Evolutionary conservation across 345 rosid genomes (phyloP), one percentile per base, ranked within the genome.

Genomic region (Arabidopsis suecica): DNA sequence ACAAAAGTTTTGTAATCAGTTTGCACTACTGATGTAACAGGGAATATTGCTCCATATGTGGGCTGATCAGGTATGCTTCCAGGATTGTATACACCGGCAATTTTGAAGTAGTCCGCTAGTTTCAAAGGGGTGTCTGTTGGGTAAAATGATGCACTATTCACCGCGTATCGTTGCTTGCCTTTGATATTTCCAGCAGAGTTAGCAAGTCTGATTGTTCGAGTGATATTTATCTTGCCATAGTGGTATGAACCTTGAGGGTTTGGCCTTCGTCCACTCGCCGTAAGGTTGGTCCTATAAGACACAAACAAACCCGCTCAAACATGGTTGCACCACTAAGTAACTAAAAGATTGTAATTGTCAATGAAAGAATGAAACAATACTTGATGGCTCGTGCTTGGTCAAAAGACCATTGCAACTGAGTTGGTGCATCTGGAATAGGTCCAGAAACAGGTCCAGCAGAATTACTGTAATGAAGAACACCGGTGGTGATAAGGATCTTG

Each of bases 241-340:
- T 90, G 98, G 86, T 91, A 94, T 6, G 98, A 86, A 6, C 96
- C 96, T 74, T 94, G 97, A 5, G 97, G 98, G 78, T 89, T 94
- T 32, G 97, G 96, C 79, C 97, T 87, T 45, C 97, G 96, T 62
- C 98, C 98, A 67, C 91, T 91, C 7, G 97, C 95, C 13, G 93
- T 86, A 32, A 94, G 91, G 70, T 94, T 88, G 20, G 90, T 89
- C 88, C 96, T 93, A 87, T 53, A 65, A 58, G 59, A 50, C 56
- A 77, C 9, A 42, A 33, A 34, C 9, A 36, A 42, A 32, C 54
- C 1, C 16, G 16, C 58, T 18, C 3, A 51, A 1, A 37, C 54
- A 36, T 22, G 3, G 9, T 37, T 11, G 10, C 22, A 28, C 14
- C 25, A 14, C 7, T 0, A 14, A 63, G 5, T 48, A 7, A 65